These are phyloP conservation scores for Hemisphaericaspora xylofermentans DNA, from an alignment of 1,139 yeast genomes.

Conservation along the genomic window DNA sequence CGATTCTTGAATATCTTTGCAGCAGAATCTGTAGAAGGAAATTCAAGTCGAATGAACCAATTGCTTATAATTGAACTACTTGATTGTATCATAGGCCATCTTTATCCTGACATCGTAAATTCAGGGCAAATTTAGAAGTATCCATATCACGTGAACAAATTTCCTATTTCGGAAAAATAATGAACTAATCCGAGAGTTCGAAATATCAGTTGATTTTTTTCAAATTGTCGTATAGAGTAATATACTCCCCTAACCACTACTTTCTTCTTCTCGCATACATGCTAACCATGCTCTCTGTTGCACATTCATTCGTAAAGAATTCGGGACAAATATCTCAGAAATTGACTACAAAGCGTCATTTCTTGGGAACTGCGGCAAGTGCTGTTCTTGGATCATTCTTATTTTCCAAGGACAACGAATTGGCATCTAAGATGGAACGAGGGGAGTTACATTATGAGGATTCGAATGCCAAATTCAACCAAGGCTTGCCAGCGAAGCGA, in stretches of 20 bases:
- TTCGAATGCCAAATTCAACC: conserved; percentile 30
- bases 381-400: conserved; percentile 29
- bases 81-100: conserved; percentile 28
- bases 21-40: conserved; percentile 6
- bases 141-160: neutral
- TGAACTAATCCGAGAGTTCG: neutral
- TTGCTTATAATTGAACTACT: conserved; percentile 30
- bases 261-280: neutral
- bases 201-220: conserved; percentile 1
- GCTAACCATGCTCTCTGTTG: neutral
- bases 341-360: conserved; percentile 8
- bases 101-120: conserved; percentile 26
- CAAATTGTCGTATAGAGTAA: neutral
- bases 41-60: conserved; percentile 24
- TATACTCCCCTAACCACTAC: neutral
- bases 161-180: neutral
- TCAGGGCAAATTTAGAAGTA: neutral
- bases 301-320: neutral
- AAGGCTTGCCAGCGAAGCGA: conserved; percentile 21
- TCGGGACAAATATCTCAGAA: neutral
- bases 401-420: conserved; percentile 47
- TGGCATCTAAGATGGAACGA: conserved; percentile 59
- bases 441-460: conserved; percentile 51
- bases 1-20: conserved; percentile 20
- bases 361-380: conserved; percentile 16